Evolutionary conservation across 192 early-diverging fungal species (phyloP).

Genomic region (Podochytrium sp.): DNA sequence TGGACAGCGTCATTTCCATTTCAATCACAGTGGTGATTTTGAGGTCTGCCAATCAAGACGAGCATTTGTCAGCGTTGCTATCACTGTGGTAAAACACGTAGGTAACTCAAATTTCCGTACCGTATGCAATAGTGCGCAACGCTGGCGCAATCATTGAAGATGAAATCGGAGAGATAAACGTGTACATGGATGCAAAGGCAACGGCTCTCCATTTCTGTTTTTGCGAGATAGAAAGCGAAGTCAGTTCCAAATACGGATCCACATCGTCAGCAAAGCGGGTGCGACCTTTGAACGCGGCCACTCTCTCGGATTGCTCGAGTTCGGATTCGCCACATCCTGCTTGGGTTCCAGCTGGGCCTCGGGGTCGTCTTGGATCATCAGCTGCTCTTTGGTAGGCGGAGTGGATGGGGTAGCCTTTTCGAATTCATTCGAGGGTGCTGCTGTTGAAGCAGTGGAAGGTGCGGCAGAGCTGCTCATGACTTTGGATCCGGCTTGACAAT

Average conservation of each 20-base stretch:
- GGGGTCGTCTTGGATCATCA: no score
- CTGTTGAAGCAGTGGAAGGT: no score
- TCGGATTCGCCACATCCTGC: neutral
- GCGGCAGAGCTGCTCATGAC: no score
- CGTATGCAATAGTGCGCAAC: conserved; percentile 38
- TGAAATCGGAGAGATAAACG: conserved; percentile 52
- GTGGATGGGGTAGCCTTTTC: no score
- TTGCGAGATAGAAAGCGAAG: no score
- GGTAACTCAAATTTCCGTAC: neutral
- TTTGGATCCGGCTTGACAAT: no score
- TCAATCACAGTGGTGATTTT: conserved; percentile 34
- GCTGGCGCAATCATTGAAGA: conserved; percentile 56
- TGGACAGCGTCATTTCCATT: conserved; percentile 50
- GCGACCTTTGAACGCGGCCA: conserved; percentile 12
- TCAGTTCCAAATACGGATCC: no score
- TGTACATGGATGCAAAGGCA: conserved; percentile 41
- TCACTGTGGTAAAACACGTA: no score
- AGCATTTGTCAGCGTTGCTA: neutral
- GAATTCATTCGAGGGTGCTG: no score
- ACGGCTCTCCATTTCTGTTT: conserved; percentile 39
- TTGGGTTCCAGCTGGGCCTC: neutral
- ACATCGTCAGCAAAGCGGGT: neutral
- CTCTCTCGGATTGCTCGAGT: conserved; percentile 2
- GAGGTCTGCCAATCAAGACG: conserved; percentile 31
- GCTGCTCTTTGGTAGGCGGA: no score